Evolutionary conservation across 495 filamentous ascomycete genomes (phyloP), one percentile per base, ranked within the genome.

Genomic region (Aspergillus egyptiacus): DNA sequence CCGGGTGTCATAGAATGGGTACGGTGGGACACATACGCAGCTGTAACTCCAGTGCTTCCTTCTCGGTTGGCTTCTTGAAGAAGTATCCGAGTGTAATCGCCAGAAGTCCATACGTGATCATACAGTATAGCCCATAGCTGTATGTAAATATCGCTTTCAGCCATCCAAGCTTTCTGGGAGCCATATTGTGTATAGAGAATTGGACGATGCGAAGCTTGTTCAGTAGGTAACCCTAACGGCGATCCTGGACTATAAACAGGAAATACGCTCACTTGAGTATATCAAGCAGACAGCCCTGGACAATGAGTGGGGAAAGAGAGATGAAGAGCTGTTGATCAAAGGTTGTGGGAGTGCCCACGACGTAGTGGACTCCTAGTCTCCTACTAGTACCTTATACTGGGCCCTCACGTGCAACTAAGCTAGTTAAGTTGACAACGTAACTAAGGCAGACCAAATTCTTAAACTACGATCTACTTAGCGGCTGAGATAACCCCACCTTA

Each of bases 31-130:
- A 53, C 66, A 40, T 54, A 72, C 71, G 69, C 23, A 72, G 40
- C 46, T 70, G 59, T 22, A 75, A 48, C 52, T 73, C 67, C 25
- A 67, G 48, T 3, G 46, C 54, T 42, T 72, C 63, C 28, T 66
- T 66, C 31, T 71, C 69, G 0, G 65, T 64, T 5, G 59, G 43
- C 25, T 54, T 51, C 14, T 50, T 60, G 48, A 75, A 73, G 42
- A 64, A 69, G 4, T 55, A 52, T 0, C 70, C 70, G 9, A 30
- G 48, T 7, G 13, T 37, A 2, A 65, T 47, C 23, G 64, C 54
- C 3, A 59, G 40, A 6, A 54, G 2, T 7, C 33, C 57, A 44
- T 71, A 72, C 3, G 64, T 31, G 22, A 60, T 2, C 25, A 73
- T 15, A 10, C 54, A 58, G 33, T 67, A 61, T 6, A 75, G 19